Evolutionary conservation across 345 rosid species (phyloP), one percentile per base, ranked within the genome.

Genomic region (Brassica nigra): DNA sequence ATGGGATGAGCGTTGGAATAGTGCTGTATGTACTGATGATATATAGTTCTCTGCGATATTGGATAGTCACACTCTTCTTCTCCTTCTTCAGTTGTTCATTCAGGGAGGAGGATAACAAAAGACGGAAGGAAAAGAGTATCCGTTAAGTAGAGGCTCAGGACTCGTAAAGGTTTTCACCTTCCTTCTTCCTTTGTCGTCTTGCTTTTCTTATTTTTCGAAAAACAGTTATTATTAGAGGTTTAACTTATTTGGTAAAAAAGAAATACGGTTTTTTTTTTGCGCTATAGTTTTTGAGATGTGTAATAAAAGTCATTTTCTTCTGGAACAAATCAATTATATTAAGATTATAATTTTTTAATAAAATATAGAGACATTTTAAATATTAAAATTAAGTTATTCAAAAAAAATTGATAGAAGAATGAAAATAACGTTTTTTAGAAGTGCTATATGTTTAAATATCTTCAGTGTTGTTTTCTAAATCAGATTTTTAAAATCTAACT

Each of bases 141-240:
- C 78, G 64, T 75, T 65, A 33, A 74, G 37, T 65, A 34, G 69
- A 65, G 49, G 69, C 69, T 34, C 69, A 65, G 69, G 68, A 15
- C 47, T 62, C 66, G 5, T 30, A 30, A 29, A 62, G 36, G 9
- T 27, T 59, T 58, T 49, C 57, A 49, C 57, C n/a, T 14, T 49
- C 57, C 1, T n/a, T 23, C 16, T n/a, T 49, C 16, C 2, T 5
- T 49, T 49, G 57, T 49, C 57, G 57, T 0, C 57, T 49, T 49
- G 57, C 18, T 49, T 49, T n/a, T n/a, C 16, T 49, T 49, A 12
- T 49, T 49, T n/a, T 20, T 23, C 8, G 57, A 49, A 49, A 14
- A 23, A 23, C 27, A 23, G 27, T 23, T 23, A 23, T 23, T 23
- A 23, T 23, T 23, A 23, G 27, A 23, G 27, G 27, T 23, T 23